Conservation (phyloP, 805 yeast species). For the Zygoascus flipseniorum region DNA sequence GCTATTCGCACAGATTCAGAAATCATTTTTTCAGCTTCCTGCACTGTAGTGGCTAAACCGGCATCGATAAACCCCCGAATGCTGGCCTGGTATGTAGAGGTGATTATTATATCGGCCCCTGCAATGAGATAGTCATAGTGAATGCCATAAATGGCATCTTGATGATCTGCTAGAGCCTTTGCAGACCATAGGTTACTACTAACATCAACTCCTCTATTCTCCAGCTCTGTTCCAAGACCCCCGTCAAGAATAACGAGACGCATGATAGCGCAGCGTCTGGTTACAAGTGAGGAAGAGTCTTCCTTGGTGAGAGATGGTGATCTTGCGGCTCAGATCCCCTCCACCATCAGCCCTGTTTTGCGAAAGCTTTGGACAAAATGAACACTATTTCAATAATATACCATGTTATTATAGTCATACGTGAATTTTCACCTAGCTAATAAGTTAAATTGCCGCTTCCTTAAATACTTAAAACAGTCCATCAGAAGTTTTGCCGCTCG, state of each 20-base stretch:
- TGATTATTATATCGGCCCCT: conserved; percentile 48
- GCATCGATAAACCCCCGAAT: conserved; percentile 29
- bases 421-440: background rate
- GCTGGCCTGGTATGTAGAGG: conserved; percentile 57
- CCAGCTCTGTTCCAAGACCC: conserved; percentile 58
- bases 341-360: no score
- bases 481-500: background rate
- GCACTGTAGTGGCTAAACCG: conserved; percentile 7
- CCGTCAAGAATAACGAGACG: conserved; percentile 41
- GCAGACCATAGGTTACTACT: conserved; percentile 57
- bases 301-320: background rate
- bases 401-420: background rate
- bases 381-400: background rate
- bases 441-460: background rate
- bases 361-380: background rate
- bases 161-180: conserved; percentile 37
- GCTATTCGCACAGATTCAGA: conserved; percentile 21
- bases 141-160: conserved; percentile 37
- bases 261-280: background rate
- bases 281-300: background rate
- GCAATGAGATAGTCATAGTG: conserved; percentile 43
- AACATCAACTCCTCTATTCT: conserved; percentile 37
- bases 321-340: background rate
- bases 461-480: background rate
- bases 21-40: conserved; percentile 10